Conservation (phyloP, 345 rosid genomes). For the Raphanus raphanistrum region DNA sequence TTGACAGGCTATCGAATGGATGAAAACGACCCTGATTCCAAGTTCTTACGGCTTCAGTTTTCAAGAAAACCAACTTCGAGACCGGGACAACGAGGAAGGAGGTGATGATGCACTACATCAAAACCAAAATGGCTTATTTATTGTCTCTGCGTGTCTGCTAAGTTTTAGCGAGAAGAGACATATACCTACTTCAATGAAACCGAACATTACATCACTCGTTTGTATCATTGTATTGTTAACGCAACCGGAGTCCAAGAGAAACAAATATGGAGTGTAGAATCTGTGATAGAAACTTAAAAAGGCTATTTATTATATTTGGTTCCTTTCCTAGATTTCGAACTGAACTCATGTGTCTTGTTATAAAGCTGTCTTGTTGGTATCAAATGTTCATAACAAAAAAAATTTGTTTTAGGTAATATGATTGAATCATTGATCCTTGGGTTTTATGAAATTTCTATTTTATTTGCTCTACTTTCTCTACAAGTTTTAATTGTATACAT, state of each 20-base stretch:
- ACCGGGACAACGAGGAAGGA: constrained; percentile 60
- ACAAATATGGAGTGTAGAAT: constrained; percentile 27
- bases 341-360: not conserved
- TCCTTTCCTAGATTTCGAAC: not conserved
- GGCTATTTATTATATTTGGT: not conserved
- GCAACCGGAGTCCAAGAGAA: constrained; percentile 3
- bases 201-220: constrained; percentile 12
- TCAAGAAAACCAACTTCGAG: constrained; percentile 80
- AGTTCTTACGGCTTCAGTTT: constrained; percentile 75
- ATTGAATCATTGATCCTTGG: not conserved
- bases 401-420: not conserved
- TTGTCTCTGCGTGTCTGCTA: constrained; percentile 9
- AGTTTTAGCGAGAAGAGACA: not conserved
- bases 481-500: not conserved
- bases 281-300: not conserved
- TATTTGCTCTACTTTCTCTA: not conserved
- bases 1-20: constrained; percentile 78
- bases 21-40: constrained; percentile 74
- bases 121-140: constrained; percentile 19
- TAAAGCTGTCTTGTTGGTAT: constrained; percentile 14
- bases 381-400: constrained; percentile 13
- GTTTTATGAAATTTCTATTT: not conserved
- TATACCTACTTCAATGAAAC: constrained; percentile 19
- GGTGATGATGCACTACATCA: constrained; percentile 32
- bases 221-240: not conserved